These are phyloP conservation scores for Coprinellus micaceus DNA, from an alignment of 768 basidiomycete species.

Conservation along the genomic window DNA sequence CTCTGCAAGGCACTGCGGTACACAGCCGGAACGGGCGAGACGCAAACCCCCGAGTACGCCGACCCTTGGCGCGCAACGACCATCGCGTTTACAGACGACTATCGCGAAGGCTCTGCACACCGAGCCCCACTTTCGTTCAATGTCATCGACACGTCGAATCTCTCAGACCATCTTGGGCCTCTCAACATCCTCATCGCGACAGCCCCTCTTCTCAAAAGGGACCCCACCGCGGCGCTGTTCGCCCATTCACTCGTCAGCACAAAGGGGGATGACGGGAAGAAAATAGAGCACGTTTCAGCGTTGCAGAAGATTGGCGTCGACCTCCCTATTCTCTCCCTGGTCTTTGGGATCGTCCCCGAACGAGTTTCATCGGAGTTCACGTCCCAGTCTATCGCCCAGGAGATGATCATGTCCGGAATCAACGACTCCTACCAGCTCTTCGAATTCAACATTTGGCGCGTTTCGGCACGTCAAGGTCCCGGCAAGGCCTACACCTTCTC, in stretches of 20 bases:
- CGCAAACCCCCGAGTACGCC: conserved; percentile 27
- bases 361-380: conserved; percentile 3
- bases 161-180: conserved; percentile 44
- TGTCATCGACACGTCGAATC: conserved; percentile 49
- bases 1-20: conserved; percentile 34
- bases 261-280: not conserved
- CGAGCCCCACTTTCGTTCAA: conserved; percentile 36
- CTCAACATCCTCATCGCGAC: conserved; percentile 40
- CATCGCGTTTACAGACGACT: conserved; percentile 31
- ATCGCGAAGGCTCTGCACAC: conserved; percentile 12
- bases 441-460: conserved; percentile 1
- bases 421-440: not conserved
- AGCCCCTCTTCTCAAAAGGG: conserved; percentile 33
- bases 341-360: not conserved
- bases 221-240: conserved; percentile 32
- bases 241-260: conserved; percentile 38
- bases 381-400: conserved; percentile 5
- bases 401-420: not conserved
- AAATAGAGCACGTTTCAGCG: conserved; percentile 1
- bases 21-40: conserved; percentile 14
- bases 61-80: conserved; percentile 31
- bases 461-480: not conserved
- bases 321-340: conserved; percentile 14
- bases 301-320: conserved; percentile 10
- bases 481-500: not conserved